Conservation (phyloP, 352 stramenopile species). For the Pythium folliculosum region DNA sequence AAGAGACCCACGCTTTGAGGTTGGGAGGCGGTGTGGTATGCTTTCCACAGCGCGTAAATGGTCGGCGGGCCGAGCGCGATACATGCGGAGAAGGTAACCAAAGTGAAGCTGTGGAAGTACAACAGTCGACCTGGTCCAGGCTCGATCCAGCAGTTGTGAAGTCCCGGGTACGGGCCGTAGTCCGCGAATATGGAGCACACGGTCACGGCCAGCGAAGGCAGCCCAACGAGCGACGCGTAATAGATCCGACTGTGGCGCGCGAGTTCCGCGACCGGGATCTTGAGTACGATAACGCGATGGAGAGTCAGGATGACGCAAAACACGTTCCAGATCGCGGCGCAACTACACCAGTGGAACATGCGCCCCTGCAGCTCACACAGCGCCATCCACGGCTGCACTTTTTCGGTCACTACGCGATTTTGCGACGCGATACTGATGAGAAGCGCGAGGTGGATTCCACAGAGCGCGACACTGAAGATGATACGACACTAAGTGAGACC, state of each 20-base stretch:
- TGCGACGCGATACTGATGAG: constrained; percentile 37
- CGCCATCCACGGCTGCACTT: constrained; percentile 24
- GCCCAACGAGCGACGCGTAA: constrained; percentile 27
- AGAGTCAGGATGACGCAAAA: constrained; percentile 27
- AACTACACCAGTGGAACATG: constrained; percentile 38
- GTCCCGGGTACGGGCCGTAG: constrained; percentile 34
- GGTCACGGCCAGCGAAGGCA: constrained; percentile 25
- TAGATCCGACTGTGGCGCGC: constrained; percentile 23
- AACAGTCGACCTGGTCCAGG: constrained; percentile 31
- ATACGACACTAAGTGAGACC: neutral
- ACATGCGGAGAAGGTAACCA: constrained; percentile 25
- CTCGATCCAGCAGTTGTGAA: constrained; percentile 44
- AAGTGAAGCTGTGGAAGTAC: constrained; percentile 39
- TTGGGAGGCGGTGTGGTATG: constrained; percentile 21
- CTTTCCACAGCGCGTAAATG: constrained; percentile 29
- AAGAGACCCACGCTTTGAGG: constrained; percentile 23
- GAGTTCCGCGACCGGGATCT: constrained; percentile 29
- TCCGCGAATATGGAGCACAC: constrained; percentile 32
- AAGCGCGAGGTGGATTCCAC: constrained; percentile 32
- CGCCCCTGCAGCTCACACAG: constrained; percentile 34
- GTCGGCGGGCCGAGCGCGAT: constrained; percentile 27
- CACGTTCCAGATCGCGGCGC: constrained; percentile 38
- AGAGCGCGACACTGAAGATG: constrained; percentile 26
- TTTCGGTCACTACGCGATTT: constrained; percentile 29
- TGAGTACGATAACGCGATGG: constrained; percentile 32